Conservation (phyloP, 352 stramenopile species). For the Phytopythium mirpurense region DNA sequence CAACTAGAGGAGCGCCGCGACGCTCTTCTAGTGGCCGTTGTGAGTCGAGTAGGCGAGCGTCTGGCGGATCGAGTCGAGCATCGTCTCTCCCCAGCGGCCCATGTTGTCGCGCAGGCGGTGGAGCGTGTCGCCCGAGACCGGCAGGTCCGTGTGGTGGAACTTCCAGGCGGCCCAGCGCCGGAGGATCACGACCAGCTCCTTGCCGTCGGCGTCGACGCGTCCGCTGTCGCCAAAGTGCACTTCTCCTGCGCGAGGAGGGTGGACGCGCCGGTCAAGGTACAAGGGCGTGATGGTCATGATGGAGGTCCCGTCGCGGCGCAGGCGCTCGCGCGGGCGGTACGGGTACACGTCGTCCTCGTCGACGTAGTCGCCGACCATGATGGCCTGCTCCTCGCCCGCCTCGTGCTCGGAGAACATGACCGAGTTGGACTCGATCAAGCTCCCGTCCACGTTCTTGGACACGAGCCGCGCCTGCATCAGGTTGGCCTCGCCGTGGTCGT, state of each 20-base stretch:
- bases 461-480: conserved; percentile 50
- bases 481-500: conserved; percentile 35
- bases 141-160: conserved; percentile 19
- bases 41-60: conserved; percentile 8
- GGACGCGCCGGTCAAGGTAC: conserved; percentile 13
- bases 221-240: not conserved
- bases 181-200: conserved; percentile 17
- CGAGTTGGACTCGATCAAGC: conserved; percentile 33
- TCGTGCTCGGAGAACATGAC: conserved; percentile 20
- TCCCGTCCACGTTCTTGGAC: conserved; percentile 17
- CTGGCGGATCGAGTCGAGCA: conserved; percentile 22
- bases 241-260: not conserved
- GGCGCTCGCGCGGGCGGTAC: conserved; percentile 34
- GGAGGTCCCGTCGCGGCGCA: conserved; percentile 37
- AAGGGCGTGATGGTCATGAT: conserved; percentile 25
- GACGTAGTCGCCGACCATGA: conserved; percentile 44
- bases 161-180: conserved; percentile 19
- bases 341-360: conserved; percentile 45
- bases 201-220: not conserved
- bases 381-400: conserved; percentile 20
- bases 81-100: conserved; percentile 14
- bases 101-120: conserved; percentile 16
- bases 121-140: conserved; percentile 11
- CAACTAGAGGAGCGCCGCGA: too few species aligned
- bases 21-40: not conserved